Evolutionary conservation across 2,329 filamentous ascomycete genomes (phyloP), one percentile per base, ranked within the genome.

Genomic region (Aspergillus sp.): DNA sequence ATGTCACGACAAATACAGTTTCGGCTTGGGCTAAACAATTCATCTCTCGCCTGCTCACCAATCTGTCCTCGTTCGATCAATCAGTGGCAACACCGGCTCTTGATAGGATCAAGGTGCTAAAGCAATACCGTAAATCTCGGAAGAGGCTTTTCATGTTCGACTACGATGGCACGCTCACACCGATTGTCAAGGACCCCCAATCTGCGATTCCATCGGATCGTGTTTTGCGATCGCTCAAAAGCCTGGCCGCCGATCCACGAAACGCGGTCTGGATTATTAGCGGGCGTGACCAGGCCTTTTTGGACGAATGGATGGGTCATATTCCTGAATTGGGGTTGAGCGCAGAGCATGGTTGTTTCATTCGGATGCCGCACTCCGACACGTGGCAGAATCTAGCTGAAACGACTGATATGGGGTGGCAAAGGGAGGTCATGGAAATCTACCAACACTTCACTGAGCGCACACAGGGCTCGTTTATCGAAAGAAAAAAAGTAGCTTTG

Each of bases 231-330:
- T 93, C 90, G 1, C 83, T 99, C 62, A 92, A 90, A 75, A 85
- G 86, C 11, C 83, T 99, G 47, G 91, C 93, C 0, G 84, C 90
- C 0, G 92, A 98, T 73, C 87, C 90, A 17, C 83, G 84, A 60
- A 99, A 98, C 71, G 85, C 88, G 1, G 93, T 99, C n/a, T 99
- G 95, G 95, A 96, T 99, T 74, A 97, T 99, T 72, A 96, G 92
- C 57, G 95, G 95, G 11, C 89, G 95, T 66, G 94, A 98, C 71
- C 93, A 97, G 73, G 89, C 90, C 7, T 99, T 99, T 79, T 80
- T 99, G 62, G 88, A 91, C 67, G 89, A 96, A 68, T 93, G 94
- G 81, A 88, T 98, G 75, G 95, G 94, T n/a, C 90, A 96, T 77
- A 96, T 98, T 67, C 77, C 87, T 1, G 88, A 91, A 72, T 83